Percentiles rank a stretch among this genome's conserved stretches.
phyloP scores from a whole-genome alignment of 441 rosid genomes.

The Erodium chrysanthum region DNA sequence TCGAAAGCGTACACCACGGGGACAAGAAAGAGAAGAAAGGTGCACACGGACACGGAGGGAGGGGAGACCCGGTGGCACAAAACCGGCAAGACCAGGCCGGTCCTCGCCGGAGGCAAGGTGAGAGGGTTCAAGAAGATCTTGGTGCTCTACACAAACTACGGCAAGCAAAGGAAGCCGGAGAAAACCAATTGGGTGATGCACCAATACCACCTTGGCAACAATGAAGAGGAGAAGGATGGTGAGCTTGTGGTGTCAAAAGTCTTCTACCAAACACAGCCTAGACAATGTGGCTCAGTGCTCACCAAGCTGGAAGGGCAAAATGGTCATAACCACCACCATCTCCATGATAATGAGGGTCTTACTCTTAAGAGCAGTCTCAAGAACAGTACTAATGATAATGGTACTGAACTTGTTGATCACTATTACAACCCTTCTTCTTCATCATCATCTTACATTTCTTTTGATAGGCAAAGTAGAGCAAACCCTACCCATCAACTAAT shows the following conservation, averaged over 20 bases:
- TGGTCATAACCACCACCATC: conserved; percentile 1
- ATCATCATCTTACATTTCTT: conserved; percentile 30
- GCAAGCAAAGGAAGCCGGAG: conserved; percentile 84
- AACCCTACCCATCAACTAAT: conserved; percentile 28
- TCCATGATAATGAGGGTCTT: no score
- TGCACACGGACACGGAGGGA: conserved; percentile 65
- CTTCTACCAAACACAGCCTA: conserved; percentile 45
- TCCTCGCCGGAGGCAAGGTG: conserved; percentile 31
- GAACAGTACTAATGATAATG: neutral
- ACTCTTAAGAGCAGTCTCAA: conserved; percentile 1
- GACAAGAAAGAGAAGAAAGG: conserved; percentile 82
- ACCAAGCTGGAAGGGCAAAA: conserved; percentile 26
- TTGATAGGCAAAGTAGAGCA: conserved; percentile 30
- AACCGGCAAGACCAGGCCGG: conserved; percentile 90
- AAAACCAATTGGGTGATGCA: conserved; percentile 78
- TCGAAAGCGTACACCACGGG: conserved; percentile 98
- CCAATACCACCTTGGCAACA: conserved; percentile 38
- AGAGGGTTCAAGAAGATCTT: conserved; percentile 84
- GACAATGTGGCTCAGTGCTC: conserved; percentile 24
- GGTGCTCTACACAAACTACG: conserved; percentile 90
- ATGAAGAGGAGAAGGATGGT: conserved; percentile 86
- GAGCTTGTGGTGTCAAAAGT: conserved; percentile 53
- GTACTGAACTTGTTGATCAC: conserved; percentile 23
- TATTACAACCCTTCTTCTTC: conserved; percentile 31
- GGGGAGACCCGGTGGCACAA: conserved; percentile 97